phyloP scores from a whole-genome alignment of 768 basidiomycete genomes.

The Phanerodontia chrysosporium region DNA sequence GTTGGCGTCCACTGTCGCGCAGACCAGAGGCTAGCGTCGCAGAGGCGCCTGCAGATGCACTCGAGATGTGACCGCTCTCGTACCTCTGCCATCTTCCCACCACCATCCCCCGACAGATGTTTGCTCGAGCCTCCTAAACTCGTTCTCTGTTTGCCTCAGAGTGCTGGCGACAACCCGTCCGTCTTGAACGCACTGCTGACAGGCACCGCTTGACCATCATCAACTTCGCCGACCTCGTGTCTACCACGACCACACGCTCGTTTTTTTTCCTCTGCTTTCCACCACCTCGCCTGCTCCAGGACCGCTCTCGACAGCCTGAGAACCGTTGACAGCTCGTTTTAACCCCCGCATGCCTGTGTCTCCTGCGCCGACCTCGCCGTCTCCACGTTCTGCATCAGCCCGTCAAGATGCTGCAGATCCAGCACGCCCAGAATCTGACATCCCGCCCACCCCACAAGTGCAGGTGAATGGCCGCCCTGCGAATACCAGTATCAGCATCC shows the following conservation, averaged over 20 bases:
- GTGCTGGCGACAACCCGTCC: background rate
- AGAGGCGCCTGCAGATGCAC: too few species aligned
- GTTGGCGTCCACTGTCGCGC: too few species aligned
- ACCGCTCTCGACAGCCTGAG: background rate
- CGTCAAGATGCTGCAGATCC: background rate
- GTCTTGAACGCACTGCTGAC: background rate
- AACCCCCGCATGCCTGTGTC: background rate
- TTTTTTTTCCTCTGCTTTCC: background rate
- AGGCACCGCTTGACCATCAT: background rate
- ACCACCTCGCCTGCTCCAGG: background rate
- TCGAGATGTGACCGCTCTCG: too few species aligned
- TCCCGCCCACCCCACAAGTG: slow-evolving; percentile 12
- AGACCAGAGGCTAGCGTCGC: too few species aligned
- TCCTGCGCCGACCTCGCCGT: background rate
- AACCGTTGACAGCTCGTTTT: background rate
- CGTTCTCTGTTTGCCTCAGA: background rate
- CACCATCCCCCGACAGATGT: background rate
- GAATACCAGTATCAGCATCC: background rate
- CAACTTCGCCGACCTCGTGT: slow-evolving; percentile 1
- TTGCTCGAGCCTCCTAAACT: background rate
- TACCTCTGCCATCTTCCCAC: background rate
- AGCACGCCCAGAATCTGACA: background rate
- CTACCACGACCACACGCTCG: slow-evolving; percentile 5
- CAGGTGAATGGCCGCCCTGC: slow-evolving; percentile 16
- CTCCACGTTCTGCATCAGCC: background rate